A percentile compares a stretch with the other conserved stretches of the same genome.
Evolutionary conservation across 2,329 filamentous ascomycete species (phyloP).

Genomic region (Coniochaeta prunicola): DNA sequence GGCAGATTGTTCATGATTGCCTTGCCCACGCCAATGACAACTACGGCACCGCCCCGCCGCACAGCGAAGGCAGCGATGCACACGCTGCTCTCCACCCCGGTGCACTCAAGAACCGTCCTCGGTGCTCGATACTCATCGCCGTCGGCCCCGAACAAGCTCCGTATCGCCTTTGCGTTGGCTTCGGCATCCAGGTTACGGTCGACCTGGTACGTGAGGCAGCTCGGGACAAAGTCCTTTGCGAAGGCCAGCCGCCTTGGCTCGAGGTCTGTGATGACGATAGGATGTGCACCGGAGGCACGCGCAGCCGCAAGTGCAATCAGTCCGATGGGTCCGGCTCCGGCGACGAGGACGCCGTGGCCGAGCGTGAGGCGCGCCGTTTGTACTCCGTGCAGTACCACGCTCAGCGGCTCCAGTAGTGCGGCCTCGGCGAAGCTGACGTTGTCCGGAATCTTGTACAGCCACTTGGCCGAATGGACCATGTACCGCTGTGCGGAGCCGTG

Average conservation of each 20-base stretch:
- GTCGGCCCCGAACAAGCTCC: slow-evolving; percentile 40
- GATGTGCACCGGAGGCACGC: slow-evolving; percentile 54
- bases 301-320: slow-evolving; percentile 50
- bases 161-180: slow-evolving; percentile 43
- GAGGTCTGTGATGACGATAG: slow-evolving; percentile 57
- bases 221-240: slow-evolving; percentile 49
- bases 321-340: slow-evolving; percentile 58
- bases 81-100: slow-evolving; percentile 58
- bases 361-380: slow-evolving; percentile 43
- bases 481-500: slow-evolving; percentile 54
- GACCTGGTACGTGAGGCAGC: slow-evolving; percentile 47
- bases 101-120: slow-evolving; percentile 56
- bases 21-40: slow-evolving; percentile 58
- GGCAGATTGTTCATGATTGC: slow-evolving; percentile 57
- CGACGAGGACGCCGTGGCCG: slow-evolving; percentile 48
- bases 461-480: slow-evolving; percentile 54
- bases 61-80: slow-evolving; percentile 50
- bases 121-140: slow-evolving; percentile 48
- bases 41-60: slow-evolving; percentile 50
- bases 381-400: slow-evolving; percentile 56
- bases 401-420: slow-evolving; percentile 57
- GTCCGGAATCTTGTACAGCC: slow-evolving; percentile 50
- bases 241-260: slow-evolving; percentile 49
- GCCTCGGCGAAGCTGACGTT: slow-evolving; percentile 50
- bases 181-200: slow-evolving; percentile 31